A percentile compares a stretch with the other conserved stretches of the same genome.
phyloP scores from a whole-genome alignment of 805 yeast species.

The Wickerhamomyces chaumierensis region DNA sequence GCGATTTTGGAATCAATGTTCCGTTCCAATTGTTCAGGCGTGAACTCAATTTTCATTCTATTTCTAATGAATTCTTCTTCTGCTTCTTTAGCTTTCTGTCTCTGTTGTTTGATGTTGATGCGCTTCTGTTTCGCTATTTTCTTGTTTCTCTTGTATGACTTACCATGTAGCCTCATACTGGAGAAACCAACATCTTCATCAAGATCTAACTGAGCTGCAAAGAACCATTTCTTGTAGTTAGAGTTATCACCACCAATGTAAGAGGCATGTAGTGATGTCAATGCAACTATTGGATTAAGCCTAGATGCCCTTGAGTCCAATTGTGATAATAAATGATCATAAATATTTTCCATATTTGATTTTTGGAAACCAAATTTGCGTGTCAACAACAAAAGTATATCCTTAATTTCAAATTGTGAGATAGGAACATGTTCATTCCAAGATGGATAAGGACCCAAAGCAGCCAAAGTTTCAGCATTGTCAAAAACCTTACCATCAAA shows the following conservation, averaged over 20 bases:
- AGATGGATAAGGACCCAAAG: slow-evolving; percentile 9
- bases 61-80: slow-evolving; percentile 37
- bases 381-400: slow-evolving; percentile 48
- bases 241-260: slow-evolving; percentile 87
- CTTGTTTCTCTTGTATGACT: slow-evolving; percentile 29
- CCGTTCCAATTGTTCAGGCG: slow-evolving; percentile 31
- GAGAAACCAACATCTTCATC: slow-evolving; percentile 58
- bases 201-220: slow-evolving; percentile 70
- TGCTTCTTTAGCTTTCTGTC: slow-evolving; percentile 30
- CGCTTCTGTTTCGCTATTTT: slow-evolving; percentile 31
- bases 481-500: background rate
- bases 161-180: slow-evolving; percentile 41
- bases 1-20: slow-evolving; percentile 49
- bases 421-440: slow-evolving; percentile 54
- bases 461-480: background rate
- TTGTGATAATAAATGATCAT: slow-evolving; percentile 67
- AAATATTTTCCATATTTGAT: slow-evolving; percentile 70
- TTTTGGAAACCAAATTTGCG: slow-evolving; percentile 73
- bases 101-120: slow-evolving; percentile 22
- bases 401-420: slow-evolving; percentile 48
- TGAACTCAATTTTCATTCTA: slow-evolving; percentile 41
- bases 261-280: slow-evolving; percentile 72
- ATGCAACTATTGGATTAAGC: slow-evolving; percentile 58
- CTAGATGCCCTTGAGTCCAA: slow-evolving; percentile 84
- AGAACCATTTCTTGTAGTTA: slow-evolving; percentile 86